Conservation (phyloP, 345 rosid genomes). For the Atalantia buxifolia region DNA sequence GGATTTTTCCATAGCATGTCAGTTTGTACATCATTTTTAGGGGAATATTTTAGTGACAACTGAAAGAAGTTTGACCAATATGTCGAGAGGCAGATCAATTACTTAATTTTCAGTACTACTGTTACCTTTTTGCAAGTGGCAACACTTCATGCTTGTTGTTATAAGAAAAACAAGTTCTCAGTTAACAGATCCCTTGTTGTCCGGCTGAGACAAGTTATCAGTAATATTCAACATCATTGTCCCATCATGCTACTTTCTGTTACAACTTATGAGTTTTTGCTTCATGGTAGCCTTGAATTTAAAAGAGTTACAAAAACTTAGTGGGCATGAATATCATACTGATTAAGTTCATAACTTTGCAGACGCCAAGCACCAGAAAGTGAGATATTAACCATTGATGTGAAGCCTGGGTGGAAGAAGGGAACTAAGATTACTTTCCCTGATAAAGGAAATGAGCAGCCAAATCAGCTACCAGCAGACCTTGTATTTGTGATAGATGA, state of each 20-base stretch:
- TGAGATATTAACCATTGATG: constrained; percentile 80
- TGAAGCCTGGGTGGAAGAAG: constrained; percentile 98
- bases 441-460: constrained; percentile 90
- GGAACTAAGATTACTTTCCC: constrained; percentile 94
- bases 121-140: background rate
- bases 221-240: background rate
- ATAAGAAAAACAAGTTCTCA: background rate
- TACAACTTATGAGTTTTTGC: background rate
- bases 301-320: background rate
- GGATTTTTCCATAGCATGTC: background rate
- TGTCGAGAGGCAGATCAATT: background rate
- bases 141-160: background rate
- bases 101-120: background rate
- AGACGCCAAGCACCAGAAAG: constrained; percentile 74
- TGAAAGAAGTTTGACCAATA: background rate
- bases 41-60: background rate
- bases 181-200: background rate
- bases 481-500: constrained; percentile 84
- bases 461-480: constrained; percentile 88
- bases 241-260: background rate
- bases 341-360: constrained; percentile 16
- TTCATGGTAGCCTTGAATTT: background rate
- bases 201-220: background rate
- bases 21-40: background rate
- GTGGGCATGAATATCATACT: background rate